Base-by-base conservation (phyloP, 257 asterid genomes). In the Ajuga chamaepitys region DNA sequence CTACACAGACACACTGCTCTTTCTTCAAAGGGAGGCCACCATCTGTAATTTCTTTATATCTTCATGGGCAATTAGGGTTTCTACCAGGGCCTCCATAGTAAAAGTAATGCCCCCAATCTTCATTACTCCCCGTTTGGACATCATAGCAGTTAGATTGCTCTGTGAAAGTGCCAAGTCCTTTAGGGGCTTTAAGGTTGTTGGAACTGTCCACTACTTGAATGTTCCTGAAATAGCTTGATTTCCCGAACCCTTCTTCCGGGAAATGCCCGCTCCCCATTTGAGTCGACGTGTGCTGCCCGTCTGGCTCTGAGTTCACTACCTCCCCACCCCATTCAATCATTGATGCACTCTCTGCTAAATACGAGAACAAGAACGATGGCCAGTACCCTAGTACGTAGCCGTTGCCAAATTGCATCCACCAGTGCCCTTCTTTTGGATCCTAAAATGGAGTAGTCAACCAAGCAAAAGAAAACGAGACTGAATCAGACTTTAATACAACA, bases 351-450 rank as follows among this genome's bases (percentile, higher is more conserved):
- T 85, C 95, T 1, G 82, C 88, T 55, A 90, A 70, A 85, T 83
- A 81, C 7, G 97, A 87, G 75, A 90, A 90, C 83, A 90, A 72
- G 90, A 87, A 85, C 10, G 97, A 85, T 14, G 97, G 97, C 97
- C 97, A 90, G 50, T 90, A 90, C 2, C 97, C 97, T 46, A 90
- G 30, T 16, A 87, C 88, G 37, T 87, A 83, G 77, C 70, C 95
- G n/a, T 68, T 81, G 16, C 97, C 97, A 59, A 85, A 90, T 60
- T 90, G 95, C 95, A 90, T 85, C 97, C 97, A 90, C 97, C 97
- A 90, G 57, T 90, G 71, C 20, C 95, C 97, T 72, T 87, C 88
- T 72, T 83, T 87, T 26, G 92, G 93, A 74, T 90, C 97, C 97
- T 90, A 70, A 28, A 71, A 62, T 65, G 10, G 11, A 1, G 26